Conservation (phyloP, 1,284 basidiomycete genomes). For the Cystobasidiaceae sp. region DNA sequence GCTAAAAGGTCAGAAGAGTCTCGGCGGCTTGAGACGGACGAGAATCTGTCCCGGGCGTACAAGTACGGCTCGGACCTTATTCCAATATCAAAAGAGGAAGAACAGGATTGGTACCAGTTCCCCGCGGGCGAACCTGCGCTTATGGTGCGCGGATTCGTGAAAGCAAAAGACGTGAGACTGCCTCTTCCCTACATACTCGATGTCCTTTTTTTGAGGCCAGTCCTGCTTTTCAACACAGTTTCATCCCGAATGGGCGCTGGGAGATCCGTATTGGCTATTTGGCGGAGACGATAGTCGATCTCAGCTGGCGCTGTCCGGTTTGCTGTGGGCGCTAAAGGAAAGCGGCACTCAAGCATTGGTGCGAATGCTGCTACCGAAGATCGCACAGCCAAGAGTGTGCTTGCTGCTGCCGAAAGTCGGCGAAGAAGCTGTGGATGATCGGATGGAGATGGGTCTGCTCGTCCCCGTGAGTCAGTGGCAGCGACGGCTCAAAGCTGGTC, state of each 20-base stretch:
- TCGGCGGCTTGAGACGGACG: constrained; percentile 11
- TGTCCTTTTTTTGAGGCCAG: neutral
- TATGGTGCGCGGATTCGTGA: constrained; percentile 20
- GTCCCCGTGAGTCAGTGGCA: neutral
- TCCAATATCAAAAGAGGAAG: constrained; percentile 26
- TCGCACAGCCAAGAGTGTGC: constrained; percentile 1
- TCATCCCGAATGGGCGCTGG: constrained; percentile 25
- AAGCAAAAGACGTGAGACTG: neutral
- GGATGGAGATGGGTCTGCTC: constrained; percentile 24
- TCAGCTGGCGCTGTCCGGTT: constrained; percentile 6
- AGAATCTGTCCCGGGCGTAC: constrained; percentile 25
- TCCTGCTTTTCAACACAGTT: neutral
- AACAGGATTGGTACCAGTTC: constrained; percentile 5
- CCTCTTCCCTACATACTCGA: neutral
- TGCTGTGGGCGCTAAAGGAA: constrained; percentile 19
- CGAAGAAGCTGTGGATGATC: constrained; percentile 7
- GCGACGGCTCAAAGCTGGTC: neutral
- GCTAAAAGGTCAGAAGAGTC: constrained; percentile 19
- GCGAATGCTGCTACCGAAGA: constrained; percentile 4
- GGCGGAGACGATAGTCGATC: neutral
- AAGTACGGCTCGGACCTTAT: constrained; percentile 28
- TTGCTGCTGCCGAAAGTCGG: constrained; percentile 22
- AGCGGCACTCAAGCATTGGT: constrained; percentile 8
- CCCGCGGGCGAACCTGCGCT: constrained; percentile 18
- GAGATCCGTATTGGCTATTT: constrained; percentile 28